These are phyloP conservation scores for Fraxinus greggii DNA, from an alignment of 305 asterid genomes.

Conservation along the genomic window DNA sequence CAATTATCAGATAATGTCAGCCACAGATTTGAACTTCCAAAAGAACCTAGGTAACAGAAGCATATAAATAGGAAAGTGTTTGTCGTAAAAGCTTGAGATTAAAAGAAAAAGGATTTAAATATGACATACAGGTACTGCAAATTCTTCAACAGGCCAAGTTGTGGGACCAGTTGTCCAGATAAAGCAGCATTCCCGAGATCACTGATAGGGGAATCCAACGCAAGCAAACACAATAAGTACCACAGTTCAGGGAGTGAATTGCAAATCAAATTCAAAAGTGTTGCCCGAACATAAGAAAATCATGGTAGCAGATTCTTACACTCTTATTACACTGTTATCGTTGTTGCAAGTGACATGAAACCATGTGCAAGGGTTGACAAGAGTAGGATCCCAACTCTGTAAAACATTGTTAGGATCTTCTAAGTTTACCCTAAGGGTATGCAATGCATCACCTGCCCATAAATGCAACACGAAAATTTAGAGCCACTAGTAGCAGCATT, in stretches of 20 bases:
- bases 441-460: slow-evolving; percentile 84
- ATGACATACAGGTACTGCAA: slow-evolving; percentile 87
- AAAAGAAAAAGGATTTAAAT: neutral
- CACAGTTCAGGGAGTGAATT: neutral
- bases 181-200: slow-evolving; percentile 97
- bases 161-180: slow-evolving; percentile 84
- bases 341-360: slow-evolving; percentile 97
- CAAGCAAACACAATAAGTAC: slow-evolving; percentile 10
- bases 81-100: neutral
- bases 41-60: neutral
- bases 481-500: slow-evolving; percentile 4
- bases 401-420: slow-evolving; percentile 88
- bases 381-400: slow-evolving; percentile 99
- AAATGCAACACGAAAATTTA: slow-evolving; percentile 17
- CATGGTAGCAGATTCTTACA: slow-evolving; percentile 48
- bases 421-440: slow-evolving; percentile 68
- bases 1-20: slow-evolving; percentile 4
- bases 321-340: slow-evolving; percentile 94
- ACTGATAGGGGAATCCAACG: slow-evolving; percentile 38
- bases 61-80: neutral
- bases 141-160: slow-evolving; percentile 86
- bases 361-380: slow-evolving; percentile 99
- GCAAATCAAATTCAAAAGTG: neutral
- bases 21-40: slow-evolving; percentile 8
- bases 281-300: slow-evolving; percentile 2